Percentiles rank a stretch among this genome's conserved stretches.
Conservation (phyloP, 108 stramenopile species). For the Stephanodiscus minutulus region DNA sequence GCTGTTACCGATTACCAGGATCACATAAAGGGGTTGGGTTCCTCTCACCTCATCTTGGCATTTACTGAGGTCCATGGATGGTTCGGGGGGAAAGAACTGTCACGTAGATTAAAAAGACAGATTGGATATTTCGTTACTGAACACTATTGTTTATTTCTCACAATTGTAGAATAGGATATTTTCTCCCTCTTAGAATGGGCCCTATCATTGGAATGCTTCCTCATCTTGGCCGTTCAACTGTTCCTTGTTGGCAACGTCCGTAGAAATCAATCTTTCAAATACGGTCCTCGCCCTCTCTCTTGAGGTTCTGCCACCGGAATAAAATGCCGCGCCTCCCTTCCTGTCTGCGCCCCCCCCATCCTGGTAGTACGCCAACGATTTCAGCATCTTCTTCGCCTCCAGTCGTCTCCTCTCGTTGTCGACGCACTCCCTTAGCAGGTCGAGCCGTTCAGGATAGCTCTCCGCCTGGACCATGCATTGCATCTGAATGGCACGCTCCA, state of each 20-base stretch:
- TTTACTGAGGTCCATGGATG: no score
- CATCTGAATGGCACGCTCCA: conserved; percentile 47
- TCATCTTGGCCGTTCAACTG: conserved; percentile 12
- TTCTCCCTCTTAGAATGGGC: no score
- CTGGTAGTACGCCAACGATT: conserved; percentile 20
- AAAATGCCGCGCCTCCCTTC: background rate
- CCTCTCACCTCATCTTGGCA: no score
- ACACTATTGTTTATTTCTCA: no score
- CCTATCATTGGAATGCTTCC: conserved; percentile 22
- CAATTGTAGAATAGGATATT: no score
- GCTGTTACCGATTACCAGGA: no score
- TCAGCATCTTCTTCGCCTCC: conserved; percentile 45
- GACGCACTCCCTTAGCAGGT: conserved; percentile 38
- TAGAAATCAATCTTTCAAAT: conserved; percentile 34
- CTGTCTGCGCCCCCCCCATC: background rate
- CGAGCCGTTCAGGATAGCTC: conserved; percentile 30
- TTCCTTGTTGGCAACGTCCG: conserved; percentile 3
- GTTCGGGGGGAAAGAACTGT: no score
- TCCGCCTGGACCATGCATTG: conserved; percentile 44
- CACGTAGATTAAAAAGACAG: no score
- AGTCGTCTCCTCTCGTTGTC: conserved; percentile 37
- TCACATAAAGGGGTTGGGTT: no score
- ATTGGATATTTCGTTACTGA: no score
- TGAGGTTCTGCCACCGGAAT: conserved; percentile 9
- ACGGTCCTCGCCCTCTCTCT: conserved; percentile 31